Base-by-base conservation (phyloP, 495 filamentous ascomycete species). In the Trichoderma orchidacearum region DNA sequence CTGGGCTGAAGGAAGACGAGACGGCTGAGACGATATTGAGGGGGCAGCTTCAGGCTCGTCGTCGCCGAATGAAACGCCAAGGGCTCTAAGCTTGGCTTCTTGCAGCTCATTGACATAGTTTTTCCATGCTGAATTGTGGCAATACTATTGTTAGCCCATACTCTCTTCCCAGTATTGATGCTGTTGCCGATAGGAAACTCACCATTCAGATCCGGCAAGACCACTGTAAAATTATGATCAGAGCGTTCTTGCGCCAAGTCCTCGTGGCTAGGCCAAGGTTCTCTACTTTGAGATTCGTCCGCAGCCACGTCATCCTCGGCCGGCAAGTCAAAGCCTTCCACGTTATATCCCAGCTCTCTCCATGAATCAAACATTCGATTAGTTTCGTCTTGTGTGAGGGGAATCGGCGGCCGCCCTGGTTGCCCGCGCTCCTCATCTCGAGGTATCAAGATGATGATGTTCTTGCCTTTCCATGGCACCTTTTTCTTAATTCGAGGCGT, bases 41-140 rank as follows among this genome's bases (percentile, higher is more conserved):
- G 75, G 68, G 15, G 76, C 76, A 54, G 75, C 72, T 28, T 79
- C 77, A 15, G 80, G 75, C 27, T 91, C 86, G 9, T 88, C 85
- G 45, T 85, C 85, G 23, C 82, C 85, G 55, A 85, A 75, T 17
- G 78, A 86, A 2, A 96, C 93, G 45, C 93, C 93, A 48, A 98
- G 77, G 52, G 90, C 89, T 31, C 87, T 83, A 36, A 98, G 75
- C 70, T 95, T 98, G 58, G 90, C 86, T 69, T 98, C 93, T 63
- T 84, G 83, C 54, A 96, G 68, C 53, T 80, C 78, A 51, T 85
- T 75, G 30, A 92, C 86, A 70, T 97, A 96, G 15, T 78, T 71
- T 64, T 89, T 84, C 92, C 93, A 96, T 28, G 85, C 86, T 70
- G 66, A n/a, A 9, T 34, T 3, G 41, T 70, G 58, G 9, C n/a